Base-by-base conservation (phyloP, 2,329 filamentous ascomycete genomes). In the Aspergillus arachidicola region DNA sequence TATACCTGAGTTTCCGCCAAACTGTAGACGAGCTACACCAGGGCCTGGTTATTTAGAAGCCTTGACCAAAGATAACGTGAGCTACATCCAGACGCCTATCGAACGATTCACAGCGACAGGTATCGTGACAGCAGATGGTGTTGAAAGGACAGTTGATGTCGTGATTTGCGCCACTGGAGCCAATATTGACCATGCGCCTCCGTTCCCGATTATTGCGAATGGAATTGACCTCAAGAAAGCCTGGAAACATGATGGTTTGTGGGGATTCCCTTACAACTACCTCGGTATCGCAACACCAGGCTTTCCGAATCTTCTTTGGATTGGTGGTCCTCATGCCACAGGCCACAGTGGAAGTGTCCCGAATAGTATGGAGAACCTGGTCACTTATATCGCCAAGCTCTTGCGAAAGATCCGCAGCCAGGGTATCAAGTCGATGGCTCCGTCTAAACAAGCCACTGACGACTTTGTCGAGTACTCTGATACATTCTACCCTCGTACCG, bases 161-260 rank as follows among this genome's bases (percentile, higher is more conserved):
- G 79, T 91, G 6, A 86, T 92, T 67, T 91, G 88, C 69, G 86
- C 88, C 1, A 92, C 90, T 0, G 90, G 90, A 1, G 87, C 87
- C 10, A 88, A 90, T 66, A 81, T 83, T 12, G 83, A 87, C 66
- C 81, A 85, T 74, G 78, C 84, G 0, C 87, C 87, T 0, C 83
- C 83, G 0, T 91, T 91, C 66, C 80, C 86, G 0, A 85, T 92
- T 66, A 78, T 80, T 28, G 84, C 86, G 1, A 75, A 82, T 55
- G 86, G 84, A 2, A 74, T 82, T 10, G 82, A 89, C 61, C 77
- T 91, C 1, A 76, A 80, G 12, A 75, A 81, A 10, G 79, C 85
- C 1, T 92, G 89, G 89, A 80, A 79, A 16, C 80, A 80, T 1
- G 83, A 81, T 45, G 85, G 85, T 0, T 76, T 80, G 23, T 83